Base-by-base conservation (phyloP, 352 stramenopile species). In the Pythium phragmiticola region DNA sequence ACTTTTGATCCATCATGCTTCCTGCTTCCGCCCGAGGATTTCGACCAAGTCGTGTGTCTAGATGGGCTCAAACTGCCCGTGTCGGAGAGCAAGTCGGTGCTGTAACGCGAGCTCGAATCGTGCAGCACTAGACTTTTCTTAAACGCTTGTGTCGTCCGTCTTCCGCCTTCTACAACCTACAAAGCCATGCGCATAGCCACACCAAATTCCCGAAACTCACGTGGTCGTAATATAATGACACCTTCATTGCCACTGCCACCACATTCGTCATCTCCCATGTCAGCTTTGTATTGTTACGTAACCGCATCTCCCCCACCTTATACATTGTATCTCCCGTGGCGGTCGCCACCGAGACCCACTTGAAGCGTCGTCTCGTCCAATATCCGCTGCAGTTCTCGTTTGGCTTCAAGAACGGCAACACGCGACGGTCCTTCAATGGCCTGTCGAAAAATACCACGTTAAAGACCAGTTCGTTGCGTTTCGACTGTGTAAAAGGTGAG, bases 241-340 rank as follows among this genome's bases (percentile, higher is more conserved):
- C 48, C 48, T 55, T 39, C 26, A 23, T 8, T n/a, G 7, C 13
- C 6, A 21, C 48, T 39, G 34, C 34, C 34, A 13, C 23, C 19
- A 33, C 50, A 57, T 11, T 46, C 34, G 4, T 45, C 60, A 60
- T 55, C 45, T 61, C n/a, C 41, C 26, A 47, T 51, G 60, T 60
- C 54, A 53, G 60, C 61, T 37, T 46, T 61, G 37, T 64, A 64
- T 67, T 60, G 43, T 39, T 43, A 5, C 57, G 19, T 39, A 58
- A 8, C 54, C 6, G 23, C 26, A 41, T 42, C 19, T 26, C 21
- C 34, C 28, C 21, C 34, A 46, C 19, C 46, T 78, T 93, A 96
- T 63, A 96, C 72, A 78, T 83, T 94, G 74, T 94, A 96, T 74
- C 94, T 94, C 60, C 84, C 84, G 73, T 94, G 94, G 70, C 92